A percentile compares a stretch with the other conserved stretches of the same genome.
phyloP scores from a whole-genome alignment of 352 stramenopile genomes.

The Globisporangium alternatum region DNA sequence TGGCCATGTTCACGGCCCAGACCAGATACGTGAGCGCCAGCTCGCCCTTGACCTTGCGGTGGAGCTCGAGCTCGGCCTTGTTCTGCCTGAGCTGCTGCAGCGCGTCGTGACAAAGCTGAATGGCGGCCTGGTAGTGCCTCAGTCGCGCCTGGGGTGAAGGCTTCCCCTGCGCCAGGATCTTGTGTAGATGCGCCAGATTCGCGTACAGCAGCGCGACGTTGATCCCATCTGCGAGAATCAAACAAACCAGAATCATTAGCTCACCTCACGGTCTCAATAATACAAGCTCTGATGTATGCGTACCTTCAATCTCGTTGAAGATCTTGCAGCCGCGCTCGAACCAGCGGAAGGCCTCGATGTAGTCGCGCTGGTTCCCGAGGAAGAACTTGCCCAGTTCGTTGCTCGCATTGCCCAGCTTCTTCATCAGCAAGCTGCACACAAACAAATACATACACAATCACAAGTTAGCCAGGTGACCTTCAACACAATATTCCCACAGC shows the following conservation, averaged over 20 bases:
- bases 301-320: slow-evolving; percentile 82
- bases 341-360: slow-evolving; percentile 64
- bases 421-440: slow-evolving; percentile 69
- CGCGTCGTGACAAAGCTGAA: slow-evolving; percentile 63
- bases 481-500: slow-evolving; percentile 1
- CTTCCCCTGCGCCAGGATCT: slow-evolving; percentile 73
- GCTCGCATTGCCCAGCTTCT: slow-evolving; percentile 83
- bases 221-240: slow-evolving; percentile 45
- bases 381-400: slow-evolving; percentile 84
- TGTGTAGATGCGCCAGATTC: slow-evolving; percentile 83
- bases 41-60: slow-evolving; percentile 76
- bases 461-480: slow-evolving; percentile 11
- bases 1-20: slow-evolving; percentile 69
- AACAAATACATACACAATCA: slow-evolving; percentile 9
- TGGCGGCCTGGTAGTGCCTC: slow-evolving; percentile 53
- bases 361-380: slow-evolving; percentile 36
- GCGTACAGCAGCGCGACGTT: slow-evolving; percentile 79
- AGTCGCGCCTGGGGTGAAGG: slow-evolving; percentile 26
- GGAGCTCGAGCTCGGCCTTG: slow-evolving; percentile 55
- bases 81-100: slow-evolving; percentile 66
- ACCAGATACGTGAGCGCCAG: slow-evolving; percentile 79
- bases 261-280: neutral
- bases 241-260: slow-evolving; percentile 5
- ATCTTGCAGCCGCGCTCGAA: slow-evolving; percentile 79
- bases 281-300: neutral